Evolutionary conservation across 179 eudicot species (phyloP), one percentile per base, ranked within the genome.

Genomic region (Monotropa hypopitys): DNA sequence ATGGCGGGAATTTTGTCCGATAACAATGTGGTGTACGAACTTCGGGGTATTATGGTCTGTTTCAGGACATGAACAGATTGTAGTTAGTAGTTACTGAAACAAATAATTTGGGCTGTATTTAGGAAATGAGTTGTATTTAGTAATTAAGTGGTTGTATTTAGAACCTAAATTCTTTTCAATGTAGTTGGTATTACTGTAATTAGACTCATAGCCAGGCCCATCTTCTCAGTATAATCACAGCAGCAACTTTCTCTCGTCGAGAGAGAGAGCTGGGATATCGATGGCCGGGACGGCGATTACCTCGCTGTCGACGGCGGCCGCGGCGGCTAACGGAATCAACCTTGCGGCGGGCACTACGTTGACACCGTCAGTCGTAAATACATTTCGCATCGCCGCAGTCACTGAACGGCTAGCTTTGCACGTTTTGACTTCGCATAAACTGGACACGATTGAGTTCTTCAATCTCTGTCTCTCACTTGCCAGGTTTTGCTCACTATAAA

Each of bases 401-500:
- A 72, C 77, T 11, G 78, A 76, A n/a, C 82, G 80, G 4, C 73
- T 81, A 23, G 21, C 78, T 33, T 16, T 43, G 42, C 82, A 79
- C 72, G 50, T 81, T 51, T 50, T 32, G 56, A 20, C 20, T 12
- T 20, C 50, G 11, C 38, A 66, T 13, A 69, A 76, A 3, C 76
- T n/a, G 53, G 87, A 84, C 40, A 1, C 49, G 35, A 47, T 40
- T 5, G 88, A 86, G 74, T 88, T 91, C 84, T 79, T 82, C 78
- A 83, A 85, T 40, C 97, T 90, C 76, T 93, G 97, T 82, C 90
- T 93, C 57, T 84, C 93, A 57, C 92, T 91, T 51, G 87, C 98
- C 73, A 81, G 97, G 98, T 91, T 20, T 15, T 4, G 0, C 57
- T 62, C 7, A 47, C 10, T 72, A n/a, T 53, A n/a, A 59, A 57